Evolutionary conservation across 2,329 filamentous ascomycete genomes (phyloP), one percentile per base, ranked within the genome.

Genomic region (Venturia carpophila): DNA sequence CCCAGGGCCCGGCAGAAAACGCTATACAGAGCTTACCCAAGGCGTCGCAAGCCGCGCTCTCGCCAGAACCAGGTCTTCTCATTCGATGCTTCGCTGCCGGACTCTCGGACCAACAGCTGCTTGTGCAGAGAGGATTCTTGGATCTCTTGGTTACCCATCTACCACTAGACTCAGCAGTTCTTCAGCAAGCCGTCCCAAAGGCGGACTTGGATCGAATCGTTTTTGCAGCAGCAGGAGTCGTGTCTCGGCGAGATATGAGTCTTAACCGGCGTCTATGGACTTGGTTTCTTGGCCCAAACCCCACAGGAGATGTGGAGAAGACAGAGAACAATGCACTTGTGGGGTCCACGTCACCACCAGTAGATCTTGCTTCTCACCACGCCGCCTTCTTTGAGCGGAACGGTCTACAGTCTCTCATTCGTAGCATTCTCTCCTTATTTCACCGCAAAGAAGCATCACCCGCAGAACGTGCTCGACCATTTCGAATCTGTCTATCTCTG

Each of bases 221-320:
- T 41, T 84, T 87, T 66, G 90, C 93, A 19, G 92, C 93, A 6
- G 87, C 87, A n/a, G 87, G 90, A 1, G 92, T 99, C 24, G 91
- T 97, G 1, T 87, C 87, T 24, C 84, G 94, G 62, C 86, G 92
- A 75, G 94, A 99, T 69, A 99, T 99, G 94, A 96, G 93, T 73
- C 79, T 99, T 61, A 99, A 99, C 74, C 83, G 94, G 70, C 85
- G 94, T 45, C 79, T 99, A n/a, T 97, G 93, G 92, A 86, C 90
- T 55, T 99, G 94, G 94, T 87, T 97, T 67, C 81, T 99, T 1
- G 94, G 94, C 0, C 92, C 92, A 2, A 91, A 86, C 64, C 75
- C 79, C n/a, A 68, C 75, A 4, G 71, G 71, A 55, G 77, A 74
- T 39, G 63, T 68, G 84, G 65, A 71, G 65, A 67, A 76, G 65